phyloP scores from a whole-genome alignment of 73 alveolate species.

The Effrenium voratum region DNA sequence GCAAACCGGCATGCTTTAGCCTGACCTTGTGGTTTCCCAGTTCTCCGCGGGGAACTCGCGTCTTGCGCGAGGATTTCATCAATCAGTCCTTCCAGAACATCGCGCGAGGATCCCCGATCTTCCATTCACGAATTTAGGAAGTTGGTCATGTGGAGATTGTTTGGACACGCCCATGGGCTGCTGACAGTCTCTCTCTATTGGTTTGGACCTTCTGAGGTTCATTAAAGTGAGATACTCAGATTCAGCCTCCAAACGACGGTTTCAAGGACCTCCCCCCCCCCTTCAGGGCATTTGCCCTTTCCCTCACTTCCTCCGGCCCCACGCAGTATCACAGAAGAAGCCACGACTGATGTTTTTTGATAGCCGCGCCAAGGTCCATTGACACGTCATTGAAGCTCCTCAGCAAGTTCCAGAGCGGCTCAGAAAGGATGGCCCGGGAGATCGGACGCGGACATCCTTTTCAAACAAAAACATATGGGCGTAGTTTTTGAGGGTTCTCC shows the following conservation, averaged over 20 bases:
- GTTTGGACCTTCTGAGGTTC: too few species aligned
- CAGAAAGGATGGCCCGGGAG: neutral
- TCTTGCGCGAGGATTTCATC: constrained; percentile 95
- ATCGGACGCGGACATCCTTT: neutral
- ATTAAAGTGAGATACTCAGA: neutral
- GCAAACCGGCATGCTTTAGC: neutral
- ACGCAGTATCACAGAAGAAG: too few species aligned
- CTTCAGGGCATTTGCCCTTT: too few species aligned
- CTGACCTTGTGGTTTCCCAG: neutral
- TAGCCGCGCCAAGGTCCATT: constrained; percentile 95
- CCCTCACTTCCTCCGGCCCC: too few species aligned
- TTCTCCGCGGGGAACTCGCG: neutral
- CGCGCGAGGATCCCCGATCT: constrained; percentile 72
- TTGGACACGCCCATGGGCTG: too few species aligned
- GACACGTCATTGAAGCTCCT: constrained; percentile 99
- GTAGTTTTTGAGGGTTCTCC: neutral
- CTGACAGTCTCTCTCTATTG: too few species aligned
- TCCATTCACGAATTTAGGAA: neutral
- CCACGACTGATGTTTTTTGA: neutral
- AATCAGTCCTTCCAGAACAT: constrained; percentile 99
- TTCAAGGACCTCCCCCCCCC: too few species aligned
- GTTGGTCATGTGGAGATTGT: neutral
- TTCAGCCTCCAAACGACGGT: too few species aligned
- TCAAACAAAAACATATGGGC: neutral
- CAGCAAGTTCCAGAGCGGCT: constrained; percentile 98